phyloP scores from a whole-genome alignment of 176 grass and related monocot genomes.

The Carex littledalei region DNA sequence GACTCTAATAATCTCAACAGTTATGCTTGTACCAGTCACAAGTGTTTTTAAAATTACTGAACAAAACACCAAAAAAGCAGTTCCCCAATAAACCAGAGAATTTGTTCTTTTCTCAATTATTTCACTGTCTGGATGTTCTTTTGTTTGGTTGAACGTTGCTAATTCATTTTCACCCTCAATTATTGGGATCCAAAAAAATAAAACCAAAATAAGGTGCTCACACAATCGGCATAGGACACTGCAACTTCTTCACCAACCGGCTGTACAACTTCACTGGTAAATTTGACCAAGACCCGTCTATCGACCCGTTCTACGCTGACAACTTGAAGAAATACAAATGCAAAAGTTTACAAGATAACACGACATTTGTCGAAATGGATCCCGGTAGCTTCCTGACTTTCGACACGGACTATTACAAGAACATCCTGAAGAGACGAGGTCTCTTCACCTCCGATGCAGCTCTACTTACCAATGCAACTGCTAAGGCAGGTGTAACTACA shows the following conservation, averaged over 20 bases:
- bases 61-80: background rate
- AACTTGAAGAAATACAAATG: constrained; percentile 62
- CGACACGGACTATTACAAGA: constrained; percentile 64
- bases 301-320: constrained; percentile 49
- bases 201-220: constrained; percentile 45
- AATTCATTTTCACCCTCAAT: background rate
- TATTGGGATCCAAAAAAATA: background rate
- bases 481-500: constrained; percentile 30
- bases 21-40: too few relatives aligned
- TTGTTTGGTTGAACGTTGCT: background rate
- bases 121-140: too few relatives aligned
- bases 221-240: constrained; percentile 78
- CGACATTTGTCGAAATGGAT: constrained; percentile 83
- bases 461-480: constrained; percentile 36
- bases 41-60: too few relatives aligned
- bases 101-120: background rate
- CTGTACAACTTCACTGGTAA: constrained; percentile 85
- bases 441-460: constrained; percentile 81
- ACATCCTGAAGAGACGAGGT: constrained; percentile 53
- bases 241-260: constrained; percentile 39
- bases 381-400: constrained; percentile 80
- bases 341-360: constrained; percentile 39
- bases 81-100: too few relatives aligned
- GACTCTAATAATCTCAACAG: background rate
- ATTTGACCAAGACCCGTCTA: constrained; percentile 49